phyloP scores from a whole-genome alignment of 805 yeast genomes.

The Saccharomycopsis javanensis region DNA sequence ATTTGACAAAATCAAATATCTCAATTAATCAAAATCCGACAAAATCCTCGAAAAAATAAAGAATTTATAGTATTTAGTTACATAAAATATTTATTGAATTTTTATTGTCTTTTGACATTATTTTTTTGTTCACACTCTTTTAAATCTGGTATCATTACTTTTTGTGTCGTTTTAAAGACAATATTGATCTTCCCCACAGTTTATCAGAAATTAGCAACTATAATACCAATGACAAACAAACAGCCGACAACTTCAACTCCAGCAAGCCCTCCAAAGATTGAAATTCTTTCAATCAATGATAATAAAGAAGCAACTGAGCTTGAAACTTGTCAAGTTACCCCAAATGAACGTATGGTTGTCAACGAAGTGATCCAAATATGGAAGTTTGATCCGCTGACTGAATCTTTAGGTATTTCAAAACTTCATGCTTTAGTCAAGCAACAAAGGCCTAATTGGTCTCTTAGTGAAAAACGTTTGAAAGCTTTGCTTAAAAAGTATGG shows the following conservation, averaged over 20 bases:
- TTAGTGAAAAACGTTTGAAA: constrained; percentile 50
- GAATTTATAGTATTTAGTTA: too few species aligned
- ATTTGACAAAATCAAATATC: too few species aligned
- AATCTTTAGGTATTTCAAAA: constrained; percentile 44
- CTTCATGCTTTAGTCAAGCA: constrained; percentile 41
- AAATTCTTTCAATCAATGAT: constrained; percentile 18
- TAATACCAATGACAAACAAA: not conserved
- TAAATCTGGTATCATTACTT: too few species aligned
- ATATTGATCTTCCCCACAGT: not conserved
- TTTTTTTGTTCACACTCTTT: too few species aligned
- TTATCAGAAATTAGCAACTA: not conserved
- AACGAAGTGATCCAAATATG: constrained; percentile 54
- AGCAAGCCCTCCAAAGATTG: constrained; percentile 5
- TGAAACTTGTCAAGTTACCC: constrained; percentile 27
- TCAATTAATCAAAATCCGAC: too few species aligned
- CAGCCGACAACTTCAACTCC: not conserved
- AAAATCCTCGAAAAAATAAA: too few species aligned
- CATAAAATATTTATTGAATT: too few species aligned
- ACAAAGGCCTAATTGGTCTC: constrained; percentile 50
- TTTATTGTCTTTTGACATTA: too few species aligned
- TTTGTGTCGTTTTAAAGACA: too few species aligned
- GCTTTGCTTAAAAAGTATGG: constrained; percentile 47
- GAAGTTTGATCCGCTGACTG: constrained; percentile 58
- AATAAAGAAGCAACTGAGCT: constrained; percentile 6
- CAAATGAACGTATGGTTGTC: constrained; percentile 49